These are phyloP conservation scores for Onygenales sp. DNA, from an alignment of 2,329 filamentous ascomycete species.

Conservation along the genomic window DNA sequence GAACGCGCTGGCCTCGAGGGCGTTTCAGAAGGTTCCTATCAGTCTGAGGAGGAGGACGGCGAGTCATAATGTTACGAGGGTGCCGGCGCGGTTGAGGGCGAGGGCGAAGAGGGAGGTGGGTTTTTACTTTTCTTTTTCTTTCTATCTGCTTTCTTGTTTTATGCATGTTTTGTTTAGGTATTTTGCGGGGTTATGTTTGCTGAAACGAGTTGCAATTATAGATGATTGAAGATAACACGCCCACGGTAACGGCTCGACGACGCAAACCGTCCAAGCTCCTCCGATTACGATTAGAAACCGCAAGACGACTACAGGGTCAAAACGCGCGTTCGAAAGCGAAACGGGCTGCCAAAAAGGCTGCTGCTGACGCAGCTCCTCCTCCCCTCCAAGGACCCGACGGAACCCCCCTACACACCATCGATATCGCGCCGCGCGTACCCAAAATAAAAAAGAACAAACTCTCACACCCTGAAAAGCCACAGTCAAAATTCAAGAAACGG, in stretches of 20 bases:
- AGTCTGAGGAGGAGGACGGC: slow-evolving; percentile 78
- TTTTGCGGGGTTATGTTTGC: not conserved
- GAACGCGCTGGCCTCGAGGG: slow-evolving; percentile 53
- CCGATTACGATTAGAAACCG: slow-evolving; percentile 60
- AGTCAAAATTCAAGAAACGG: slow-evolving; percentile 69
- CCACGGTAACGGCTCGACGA: slow-evolving; percentile 55
- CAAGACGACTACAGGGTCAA: slow-evolving; percentile 58
- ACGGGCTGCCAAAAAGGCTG: slow-evolving; percentile 34
- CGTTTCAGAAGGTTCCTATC: slow-evolving; percentile 85
- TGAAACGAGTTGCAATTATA: slow-evolving; percentile 29
- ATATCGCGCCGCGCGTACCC: slow-evolving; percentile 38
- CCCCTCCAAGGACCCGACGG: slow-evolving; percentile 16
- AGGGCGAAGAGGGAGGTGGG: slow-evolving; percentile 56
- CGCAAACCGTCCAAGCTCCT: slow-evolving; percentile 37
- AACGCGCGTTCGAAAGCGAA: slow-evolving; percentile 36
- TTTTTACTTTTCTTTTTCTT: not conserved
- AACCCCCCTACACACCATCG: slow-evolving; percentile 13
- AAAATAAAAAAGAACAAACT: slow-evolving; percentile 63
- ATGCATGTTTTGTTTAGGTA: slow-evolving; percentile 1
- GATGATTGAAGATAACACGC: slow-evolving; percentile 87
- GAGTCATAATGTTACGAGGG: slow-evolving; percentile 86
- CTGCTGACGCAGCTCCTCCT: slow-evolving; percentile 14
- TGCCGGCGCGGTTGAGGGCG: slow-evolving; percentile 65
- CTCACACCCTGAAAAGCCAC: slow-evolving; percentile 53
- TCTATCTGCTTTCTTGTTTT: not conserved